Conservation (phyloP, 2,329 filamentous ascomycete species). For the Parafenestella ontariensis region DNA sequence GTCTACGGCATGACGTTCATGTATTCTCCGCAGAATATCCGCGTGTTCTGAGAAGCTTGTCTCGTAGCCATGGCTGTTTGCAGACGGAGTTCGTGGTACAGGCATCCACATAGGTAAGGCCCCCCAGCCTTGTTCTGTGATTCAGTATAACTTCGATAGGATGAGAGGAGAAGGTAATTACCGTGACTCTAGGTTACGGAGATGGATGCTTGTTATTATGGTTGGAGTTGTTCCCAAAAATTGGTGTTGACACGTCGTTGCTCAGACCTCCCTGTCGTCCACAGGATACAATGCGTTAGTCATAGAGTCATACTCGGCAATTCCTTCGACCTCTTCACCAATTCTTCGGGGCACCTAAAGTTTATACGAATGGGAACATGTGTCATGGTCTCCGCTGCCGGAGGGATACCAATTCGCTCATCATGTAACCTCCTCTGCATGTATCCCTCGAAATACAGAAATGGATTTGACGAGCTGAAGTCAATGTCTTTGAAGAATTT, state of each 20-base stretch:
- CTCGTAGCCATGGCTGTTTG: neutral
- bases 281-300: neutral
- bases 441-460: slow-evolving; percentile 33
- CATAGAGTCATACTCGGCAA: neutral
- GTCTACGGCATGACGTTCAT: too few relatives aligned
- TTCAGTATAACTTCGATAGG: too few relatives aligned
- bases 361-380: slow-evolving; percentile 39
- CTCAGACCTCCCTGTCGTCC: neutral
- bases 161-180: too few relatives aligned
- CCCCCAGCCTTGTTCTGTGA: too few relatives aligned
- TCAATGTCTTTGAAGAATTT: slow-evolving; percentile 26
- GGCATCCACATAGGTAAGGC: too few relatives aligned
- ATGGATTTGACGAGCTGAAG: slow-evolving; percentile 25
- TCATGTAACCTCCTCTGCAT: slow-evolving; percentile 21
- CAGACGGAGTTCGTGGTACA: neutral
- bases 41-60: neutral
- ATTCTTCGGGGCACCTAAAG: slow-evolving; percentile 37
- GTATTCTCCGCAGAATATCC: neutral
- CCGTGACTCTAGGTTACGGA: too few relatives aligned
- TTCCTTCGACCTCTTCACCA: slow-evolving; percentile 17
- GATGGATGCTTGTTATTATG: too few relatives aligned
- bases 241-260: neutral
- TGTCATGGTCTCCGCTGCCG: slow-evolving; percentile 23
- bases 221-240: neutral
- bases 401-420: slow-evolving; percentile 11